These are phyloP conservation scores for Ogataea sp. DNA, from an alignment of 805 yeast genomes.

Conservation along the genomic window DNA sequence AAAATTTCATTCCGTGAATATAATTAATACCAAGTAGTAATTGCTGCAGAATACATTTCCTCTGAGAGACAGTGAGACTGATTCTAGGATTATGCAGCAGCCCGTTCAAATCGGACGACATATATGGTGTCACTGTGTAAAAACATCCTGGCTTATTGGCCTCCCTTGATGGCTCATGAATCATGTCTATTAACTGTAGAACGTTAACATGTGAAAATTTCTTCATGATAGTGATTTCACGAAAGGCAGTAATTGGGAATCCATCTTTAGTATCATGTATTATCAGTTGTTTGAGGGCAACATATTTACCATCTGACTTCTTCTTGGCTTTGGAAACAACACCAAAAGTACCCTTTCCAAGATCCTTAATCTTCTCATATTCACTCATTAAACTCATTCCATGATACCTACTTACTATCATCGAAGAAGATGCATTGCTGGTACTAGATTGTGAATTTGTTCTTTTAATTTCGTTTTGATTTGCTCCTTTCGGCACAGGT, in stretches of 20 bases:
- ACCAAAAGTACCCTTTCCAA: conserved; percentile 86
- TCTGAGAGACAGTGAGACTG: conserved; percentile 51
- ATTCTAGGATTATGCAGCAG: conserved; percentile 73
- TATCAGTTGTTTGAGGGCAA: conserved; percentile 84
- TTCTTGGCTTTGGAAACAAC: conserved; percentile 77
- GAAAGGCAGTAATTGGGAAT: conserved; percentile 89
- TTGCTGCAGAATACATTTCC: conserved; percentile 78
- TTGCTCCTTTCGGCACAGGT: too few relatives aligned
- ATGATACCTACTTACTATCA: conserved; percentile 6
- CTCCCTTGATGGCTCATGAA: conserved; percentile 38
- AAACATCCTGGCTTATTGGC: conserved; percentile 32
- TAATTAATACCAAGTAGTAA: conserved; percentile 73
- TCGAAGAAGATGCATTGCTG: neutral
- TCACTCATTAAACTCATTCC: conserved; percentile 24
- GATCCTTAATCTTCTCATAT: conserved; percentile 30
- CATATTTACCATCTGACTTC: conserved; percentile 45
- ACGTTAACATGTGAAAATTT: conserved; percentile 62
- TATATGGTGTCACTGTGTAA: conserved; percentile 87
- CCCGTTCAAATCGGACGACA: conserved; percentile 90
- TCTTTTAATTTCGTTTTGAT: too few relatives aligned
- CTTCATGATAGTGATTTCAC: conserved; percentile 83
- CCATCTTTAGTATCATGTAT: conserved; percentile 71
- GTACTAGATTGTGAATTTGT: too few relatives aligned
- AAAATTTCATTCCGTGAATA: conserved; percentile 52
- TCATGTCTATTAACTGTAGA: conserved; percentile 71